phyloP scores from a whole-genome alignment of 2,329 filamentous ascomycete genomes.

The Hypoxylon sp. region DNA sequence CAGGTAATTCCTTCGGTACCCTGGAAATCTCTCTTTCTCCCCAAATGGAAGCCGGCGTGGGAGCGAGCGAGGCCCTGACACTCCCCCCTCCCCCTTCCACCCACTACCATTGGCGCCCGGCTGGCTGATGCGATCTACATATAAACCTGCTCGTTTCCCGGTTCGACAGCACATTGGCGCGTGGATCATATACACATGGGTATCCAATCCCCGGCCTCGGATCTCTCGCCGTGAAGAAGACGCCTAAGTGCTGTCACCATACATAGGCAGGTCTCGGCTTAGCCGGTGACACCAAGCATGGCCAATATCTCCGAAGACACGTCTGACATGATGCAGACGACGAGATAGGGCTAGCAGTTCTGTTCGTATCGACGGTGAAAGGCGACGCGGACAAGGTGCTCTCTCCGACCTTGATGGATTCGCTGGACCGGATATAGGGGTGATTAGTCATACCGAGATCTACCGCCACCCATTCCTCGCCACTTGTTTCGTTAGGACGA shows the following conservation, averaged over 20 bases:
- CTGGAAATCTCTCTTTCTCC: slow-evolving; percentile 27
- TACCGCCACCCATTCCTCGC: not conserved
- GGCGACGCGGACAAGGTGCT: not conserved
- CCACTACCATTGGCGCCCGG: slow-evolving; percentile 22
- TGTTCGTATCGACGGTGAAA: not conserved
- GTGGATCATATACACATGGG: not conserved
- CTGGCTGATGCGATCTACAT: not conserved
- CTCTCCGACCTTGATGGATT: not conserved
- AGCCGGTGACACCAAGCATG: not conserved
- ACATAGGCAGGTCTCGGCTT: not conserved
- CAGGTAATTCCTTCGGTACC: slow-evolving; percentile 31
- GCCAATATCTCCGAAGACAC: not conserved
- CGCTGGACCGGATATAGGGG: not conserved
- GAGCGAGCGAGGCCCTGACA: slow-evolving; percentile 16
- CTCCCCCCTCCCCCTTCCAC: slow-evolving; percentile 8
- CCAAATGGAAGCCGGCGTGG: slow-evolving; percentile 25
- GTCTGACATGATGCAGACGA: not conserved
- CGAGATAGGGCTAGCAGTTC: not conserved
- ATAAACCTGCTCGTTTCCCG: not conserved
- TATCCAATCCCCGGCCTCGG: not conserved
- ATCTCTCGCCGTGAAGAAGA: not conserved
- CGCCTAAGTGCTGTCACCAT: not conserved
- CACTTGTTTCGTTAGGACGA: not conserved
- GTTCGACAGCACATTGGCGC: not conserved
- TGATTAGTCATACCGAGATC: not conserved